These are phyloP conservation scores for Lupinus albus DNA, from an alignment of 306 rosid genomes.

Conservation along the genomic window DNA sequence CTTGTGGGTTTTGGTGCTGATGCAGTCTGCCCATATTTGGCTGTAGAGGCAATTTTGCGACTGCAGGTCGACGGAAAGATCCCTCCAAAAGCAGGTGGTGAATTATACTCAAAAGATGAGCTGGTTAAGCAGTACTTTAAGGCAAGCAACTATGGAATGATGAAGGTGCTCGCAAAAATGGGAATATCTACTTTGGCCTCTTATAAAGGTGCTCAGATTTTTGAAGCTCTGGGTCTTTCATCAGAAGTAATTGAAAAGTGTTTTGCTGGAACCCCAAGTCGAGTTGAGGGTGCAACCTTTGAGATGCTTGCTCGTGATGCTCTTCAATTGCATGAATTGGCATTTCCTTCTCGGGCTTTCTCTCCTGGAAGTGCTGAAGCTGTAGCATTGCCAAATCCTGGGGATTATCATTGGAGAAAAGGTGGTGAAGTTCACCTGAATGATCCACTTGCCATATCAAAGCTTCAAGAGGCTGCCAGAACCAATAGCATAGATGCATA, in stretches of 20 bases:
- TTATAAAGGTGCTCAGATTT: slow-evolving; percentile 98
- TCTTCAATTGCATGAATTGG: slow-evolving; percentile 78
- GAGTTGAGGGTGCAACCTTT: slow-evolving; percentile 97
- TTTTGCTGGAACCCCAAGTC: slow-evolving; percentile 96
- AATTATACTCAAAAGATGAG: slow-evolving; percentile 71
- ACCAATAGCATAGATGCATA: slow-evolving; percentile 86
- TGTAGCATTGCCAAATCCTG: slow-evolving; percentile 92
- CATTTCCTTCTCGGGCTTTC: slow-evolving; percentile 77
- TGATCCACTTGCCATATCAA: slow-evolving; percentile 92
- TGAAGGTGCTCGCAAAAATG: slow-evolving; percentile 99
- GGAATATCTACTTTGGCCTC: slow-evolving; percentile 99
- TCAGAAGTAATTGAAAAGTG: slow-evolving; percentile 90
- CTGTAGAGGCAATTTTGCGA: slow-evolving; percentile 88
- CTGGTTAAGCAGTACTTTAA: slow-evolving; percentile 81
- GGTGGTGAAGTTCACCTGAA: slow-evolving; percentile 97
- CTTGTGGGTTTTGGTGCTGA: slow-evolving; percentile 96
- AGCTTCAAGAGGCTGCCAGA: slow-evolving; percentile 97
- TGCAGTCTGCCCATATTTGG: slow-evolving; percentile 94
- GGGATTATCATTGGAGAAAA: slow-evolving; percentile 98
- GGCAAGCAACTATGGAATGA: slow-evolving; percentile 96
- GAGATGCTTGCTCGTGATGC: slow-evolving; percentile 86
- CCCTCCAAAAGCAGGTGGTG: slow-evolving; percentile 77
- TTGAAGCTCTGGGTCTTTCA: slow-evolving; percentile 97
- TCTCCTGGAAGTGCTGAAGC: slow-evolving; percentile 96
- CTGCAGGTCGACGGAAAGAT: slow-evolving; percentile 95